A percentile compares a stretch with the other conserved stretches of the same genome.
Evolutionary conservation across 73 alveolate species (phyloP).

Genomic region (Tetrahymena thermophila): DNA sequence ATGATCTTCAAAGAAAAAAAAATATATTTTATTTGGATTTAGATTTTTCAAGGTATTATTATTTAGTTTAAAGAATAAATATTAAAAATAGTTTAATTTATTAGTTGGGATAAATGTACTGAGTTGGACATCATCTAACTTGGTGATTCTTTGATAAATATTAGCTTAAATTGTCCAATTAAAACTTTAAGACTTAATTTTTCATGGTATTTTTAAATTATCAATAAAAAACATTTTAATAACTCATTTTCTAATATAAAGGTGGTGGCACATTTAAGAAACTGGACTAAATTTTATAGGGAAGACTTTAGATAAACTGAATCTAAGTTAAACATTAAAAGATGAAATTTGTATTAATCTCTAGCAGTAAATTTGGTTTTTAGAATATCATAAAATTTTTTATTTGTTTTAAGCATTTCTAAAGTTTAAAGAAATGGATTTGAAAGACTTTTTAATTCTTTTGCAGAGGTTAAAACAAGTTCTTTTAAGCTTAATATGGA

Average conservation of each 20-base stretch:
- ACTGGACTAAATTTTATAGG: background rate
- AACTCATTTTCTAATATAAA: background rate
- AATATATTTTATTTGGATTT: background rate
- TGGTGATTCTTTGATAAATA: background rate
- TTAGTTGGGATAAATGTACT: background rate
- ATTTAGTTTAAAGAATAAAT: no score
- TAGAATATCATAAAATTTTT: background rate
- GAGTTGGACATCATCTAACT: background rate
- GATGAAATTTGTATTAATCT: background rate
- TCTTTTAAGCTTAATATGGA: background rate
- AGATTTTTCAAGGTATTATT: background rate
- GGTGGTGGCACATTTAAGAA: background rate
- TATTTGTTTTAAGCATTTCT: background rate
- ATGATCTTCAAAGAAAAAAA: background rate
- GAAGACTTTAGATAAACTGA: background rate
- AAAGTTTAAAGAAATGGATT: background rate
- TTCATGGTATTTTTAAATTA: background rate
- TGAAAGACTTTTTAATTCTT: background rate
- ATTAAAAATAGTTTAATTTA: background rate
- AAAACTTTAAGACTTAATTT: background rate
- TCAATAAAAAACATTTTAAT: background rate
- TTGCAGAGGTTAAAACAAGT: background rate
- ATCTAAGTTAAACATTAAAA: background rate
- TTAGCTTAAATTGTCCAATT: background rate
- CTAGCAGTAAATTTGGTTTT: background rate